Conservation (phyloP, 345 rosid genomes). For the Hypericum perforatum region DNA sequence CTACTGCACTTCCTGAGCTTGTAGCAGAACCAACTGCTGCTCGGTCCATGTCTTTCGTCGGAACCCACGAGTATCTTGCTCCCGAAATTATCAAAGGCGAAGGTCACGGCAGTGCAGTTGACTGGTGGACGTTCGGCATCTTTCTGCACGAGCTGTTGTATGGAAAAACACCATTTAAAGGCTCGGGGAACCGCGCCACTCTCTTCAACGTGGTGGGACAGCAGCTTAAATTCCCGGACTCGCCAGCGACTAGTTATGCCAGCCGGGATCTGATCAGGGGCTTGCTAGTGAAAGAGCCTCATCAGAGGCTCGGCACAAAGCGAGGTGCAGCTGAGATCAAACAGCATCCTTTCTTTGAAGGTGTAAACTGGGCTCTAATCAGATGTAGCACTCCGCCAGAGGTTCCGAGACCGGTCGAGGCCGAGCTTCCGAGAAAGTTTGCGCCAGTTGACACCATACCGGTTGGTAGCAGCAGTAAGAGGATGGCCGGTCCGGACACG, state of each 20-base stretch:
- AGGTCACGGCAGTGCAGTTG: constrained; percentile 98
- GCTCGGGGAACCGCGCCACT: constrained; percentile 91
- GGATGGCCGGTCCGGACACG: constrained; percentile 34
- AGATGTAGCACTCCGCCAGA: constrained; percentile 96
- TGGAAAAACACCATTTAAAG: constrained; percentile 92
- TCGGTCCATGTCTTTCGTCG: constrained; percentile 98
- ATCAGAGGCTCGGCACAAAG: constrained; percentile 81
- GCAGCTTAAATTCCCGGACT: constrained; percentile 79
- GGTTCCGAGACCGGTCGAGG: constrained; percentile 74
- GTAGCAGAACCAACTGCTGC: constrained; percentile 94
- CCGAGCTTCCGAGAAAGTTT: constrained; percentile 52
- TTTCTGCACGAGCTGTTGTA: constrained; percentile 79
- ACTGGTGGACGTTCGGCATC: constrained; percentile 99
- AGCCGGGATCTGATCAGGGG: constrained; percentile 82
- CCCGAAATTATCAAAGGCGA: constrained; percentile 95
- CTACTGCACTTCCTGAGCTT: constrained; percentile 66
- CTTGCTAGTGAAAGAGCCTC: constrained; percentile 86
- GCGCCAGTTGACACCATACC: constrained; percentile 57
- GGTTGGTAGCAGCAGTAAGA: constrained; percentile 60
- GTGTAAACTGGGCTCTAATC: constrained; percentile 95
- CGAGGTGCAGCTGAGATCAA: constrained; percentile 98
- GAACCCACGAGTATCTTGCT: constrained; percentile 96
- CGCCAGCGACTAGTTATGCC: constrained; percentile 76
- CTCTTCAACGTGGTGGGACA: constrained; percentile 90
- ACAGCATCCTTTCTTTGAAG: constrained; percentile 93